Base-by-base conservation (phyloP, 1,284 basidiomycete species). In the Ustilago loliicola region DNA sequence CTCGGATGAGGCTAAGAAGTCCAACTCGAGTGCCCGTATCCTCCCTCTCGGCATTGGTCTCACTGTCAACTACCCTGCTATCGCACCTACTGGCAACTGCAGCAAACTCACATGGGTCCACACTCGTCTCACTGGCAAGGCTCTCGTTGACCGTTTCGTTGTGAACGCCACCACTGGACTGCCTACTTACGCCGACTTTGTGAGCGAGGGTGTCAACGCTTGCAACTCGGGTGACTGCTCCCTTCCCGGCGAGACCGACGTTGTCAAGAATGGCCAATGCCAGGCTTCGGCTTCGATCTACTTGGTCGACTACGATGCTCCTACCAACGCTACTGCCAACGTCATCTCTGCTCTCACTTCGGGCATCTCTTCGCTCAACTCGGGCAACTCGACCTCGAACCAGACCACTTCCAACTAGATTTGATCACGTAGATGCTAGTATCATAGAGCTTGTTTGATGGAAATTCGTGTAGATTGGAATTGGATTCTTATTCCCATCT, bases 291-390 rank as follows among this genome's bases (percentile, higher is more conserved):
- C 80, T 27, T 72, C 66, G 45, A 66, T 84, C 50, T 84, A 76
- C 52, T 64, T 65, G 53, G 74, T 78, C 42, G 82, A 83, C 59
- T 84, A 83, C 55, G 80, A 83, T 61, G 82, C 83, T 1, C 80
- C 81, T 3, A 67, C 45, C 36, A 47, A 62, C 38, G 63, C 51
- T 8, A 70, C 62, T 13, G 3, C 11, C 19, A 23, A 58, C 5
- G 34, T 57, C 0, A 19, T 65, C 19, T 11, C 58, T n/a, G 72
- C 72, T 15, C 54, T 74, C 8, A 62, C 56, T 13, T 29, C 38
- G 17, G 42, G 72, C 60, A 69, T 69, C 54, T 55, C 61, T 17
- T 64, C 58, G 38, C 72, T 69, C 54, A 74, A 62, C 58, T 57
- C 58, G n/a, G 56, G 23, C 21, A 36, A 61, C 40, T 55, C 27